phyloP scores from a whole-genome alignment of 805 yeast genomes.

The Candida chauliodis region DNA sequence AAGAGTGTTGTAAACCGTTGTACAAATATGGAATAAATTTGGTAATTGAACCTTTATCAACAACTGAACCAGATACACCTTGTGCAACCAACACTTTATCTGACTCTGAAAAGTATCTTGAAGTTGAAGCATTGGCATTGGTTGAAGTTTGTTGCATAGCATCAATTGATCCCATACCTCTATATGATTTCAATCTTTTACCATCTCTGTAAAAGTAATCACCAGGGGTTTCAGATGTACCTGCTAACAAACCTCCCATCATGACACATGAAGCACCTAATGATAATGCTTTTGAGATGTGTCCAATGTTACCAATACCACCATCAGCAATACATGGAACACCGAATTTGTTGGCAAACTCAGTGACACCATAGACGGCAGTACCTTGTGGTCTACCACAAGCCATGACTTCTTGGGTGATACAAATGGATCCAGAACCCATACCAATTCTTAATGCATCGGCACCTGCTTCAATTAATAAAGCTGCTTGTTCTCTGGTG shows the following conservation, averaged over 20 bases:
- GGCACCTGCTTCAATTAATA: conserved; percentile 90
- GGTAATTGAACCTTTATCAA: conserved; percentile 92
- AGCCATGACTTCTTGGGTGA: conserved; percentile 99
- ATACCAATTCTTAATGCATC: conserved; percentile 98
- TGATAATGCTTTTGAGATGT: conserved; percentile 93
- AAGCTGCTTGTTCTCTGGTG: conserved; percentile 98
- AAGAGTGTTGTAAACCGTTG: conserved; percentile 96
- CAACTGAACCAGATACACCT: conserved; percentile 96
- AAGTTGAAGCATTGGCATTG: conserved; percentile 94
- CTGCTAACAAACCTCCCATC: conserved; percentile 99
- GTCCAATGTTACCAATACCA: conserved; percentile 98
- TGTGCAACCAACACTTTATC: conserved; percentile 97
- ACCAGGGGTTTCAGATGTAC: conserved; percentile 98
- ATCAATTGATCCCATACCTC: conserved; percentile 99
- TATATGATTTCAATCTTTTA: conserved; percentile 91
- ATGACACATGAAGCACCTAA: conserved; percentile 95
- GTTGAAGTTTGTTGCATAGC: conserved; percentile 92
- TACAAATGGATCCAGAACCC: conserved; percentile 99
- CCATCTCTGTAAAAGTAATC: conserved; percentile 97
- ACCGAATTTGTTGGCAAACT: conserved; percentile 92
- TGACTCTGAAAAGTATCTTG: conserved; percentile 95
- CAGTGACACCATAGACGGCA: conserved; percentile 91
- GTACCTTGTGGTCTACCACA: conserved; percentile 99
- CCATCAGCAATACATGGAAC: conserved; percentile 99
- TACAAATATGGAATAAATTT: conserved; percentile 92